phyloP scores from a whole-genome alignment of 2,329 filamentous ascomycete species.

The Claviceps spartinae region DNA sequence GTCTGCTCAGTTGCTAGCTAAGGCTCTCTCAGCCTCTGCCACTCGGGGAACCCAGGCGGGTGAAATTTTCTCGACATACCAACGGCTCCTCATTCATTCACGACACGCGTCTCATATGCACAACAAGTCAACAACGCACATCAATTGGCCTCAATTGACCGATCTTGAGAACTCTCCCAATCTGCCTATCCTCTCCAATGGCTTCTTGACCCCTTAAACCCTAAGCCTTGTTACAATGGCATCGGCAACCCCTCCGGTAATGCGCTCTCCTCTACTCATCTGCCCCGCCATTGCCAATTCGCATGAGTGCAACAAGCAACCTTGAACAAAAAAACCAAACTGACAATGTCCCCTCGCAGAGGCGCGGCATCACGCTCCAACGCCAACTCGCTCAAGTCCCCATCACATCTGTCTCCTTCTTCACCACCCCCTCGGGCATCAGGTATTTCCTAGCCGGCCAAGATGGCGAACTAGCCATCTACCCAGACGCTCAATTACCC shows the following conservation, averaged over 20 bases:
- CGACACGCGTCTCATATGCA: neutral
- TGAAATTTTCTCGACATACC: too few species aligned
- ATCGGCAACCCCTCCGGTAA: neutral
- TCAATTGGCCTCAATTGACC: neutral
- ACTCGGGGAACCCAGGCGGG: too few species aligned
- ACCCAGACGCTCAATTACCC: conserved; percentile 23
- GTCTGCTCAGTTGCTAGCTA: too few species aligned
- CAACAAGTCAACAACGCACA: neutral
- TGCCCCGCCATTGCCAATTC: neutral
- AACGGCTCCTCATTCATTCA: too few species aligned
- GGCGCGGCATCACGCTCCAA: conserved; percentile 8
- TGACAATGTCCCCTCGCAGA: neutral
- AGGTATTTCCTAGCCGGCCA: conserved; percentile 44
- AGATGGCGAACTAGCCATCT: conserved; percentile 43
- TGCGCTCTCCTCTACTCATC: neutral
- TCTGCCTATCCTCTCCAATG: neutral
- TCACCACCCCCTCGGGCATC: conserved; percentile 17
- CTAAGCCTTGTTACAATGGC: neutral
- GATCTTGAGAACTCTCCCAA: neutral
- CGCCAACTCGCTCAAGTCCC: conserved; percentile 35
- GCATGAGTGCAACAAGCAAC: neutral
- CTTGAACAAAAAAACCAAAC: neutral
- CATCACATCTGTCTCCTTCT: conserved; percentile 46
- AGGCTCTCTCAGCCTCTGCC: too few species aligned
- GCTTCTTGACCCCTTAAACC: neutral